Base-by-base conservation (phyloP, 2,329 filamentous ascomycete species). In the Arthrobotrys conoides region DNA sequence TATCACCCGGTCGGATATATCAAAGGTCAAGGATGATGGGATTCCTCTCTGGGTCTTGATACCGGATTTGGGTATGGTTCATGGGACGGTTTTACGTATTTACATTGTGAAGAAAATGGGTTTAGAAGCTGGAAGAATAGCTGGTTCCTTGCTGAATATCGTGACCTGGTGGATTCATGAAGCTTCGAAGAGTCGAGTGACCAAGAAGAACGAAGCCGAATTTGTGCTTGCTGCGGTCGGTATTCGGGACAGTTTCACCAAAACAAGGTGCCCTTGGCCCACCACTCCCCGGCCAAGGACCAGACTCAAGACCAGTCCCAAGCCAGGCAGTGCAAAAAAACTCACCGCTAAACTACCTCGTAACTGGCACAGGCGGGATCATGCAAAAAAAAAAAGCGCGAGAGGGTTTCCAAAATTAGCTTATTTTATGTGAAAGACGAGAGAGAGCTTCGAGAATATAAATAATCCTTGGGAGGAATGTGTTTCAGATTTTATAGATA, bases 231-330 rank as follows among this genome's bases (percentile, higher is more conserved):
- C 70, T 73, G 70, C 70, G 70, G 70, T 49, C 51, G 70, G 18
- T 30, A 59, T 73, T 44, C 48, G 61, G 73, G 67, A 77, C 51
- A 67, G 51, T 77, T 71, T 77, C 73, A 61, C 73, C 61, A 30
- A 61, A 77, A 77, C 67, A 68, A 68, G 73, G 51, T 63, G 61
- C 57, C 57, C 55, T 48, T 66, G 53, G 64, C 64, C 63, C 44
- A n/a, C 3, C 48, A n/a, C 48, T 5, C 49, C 49, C 27, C 27
- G 27, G 27, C 27, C 27, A 3, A n/a, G 27, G 27, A 30, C 27
- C 6, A 30, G 27, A 30, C 27, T 71, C 57, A 71, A 71, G 68
- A 64, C 49, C 49, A 55, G 46, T 57, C 71, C 71, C 64, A 68
- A 68, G 64, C 71, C 64, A 18, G 71, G 71, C 71, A 75, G 71